These are phyloP conservation scores for Saccharomycopsis amapae DNA, from an alignment of 805 yeast genomes.

Conservation along the genomic window DNA sequence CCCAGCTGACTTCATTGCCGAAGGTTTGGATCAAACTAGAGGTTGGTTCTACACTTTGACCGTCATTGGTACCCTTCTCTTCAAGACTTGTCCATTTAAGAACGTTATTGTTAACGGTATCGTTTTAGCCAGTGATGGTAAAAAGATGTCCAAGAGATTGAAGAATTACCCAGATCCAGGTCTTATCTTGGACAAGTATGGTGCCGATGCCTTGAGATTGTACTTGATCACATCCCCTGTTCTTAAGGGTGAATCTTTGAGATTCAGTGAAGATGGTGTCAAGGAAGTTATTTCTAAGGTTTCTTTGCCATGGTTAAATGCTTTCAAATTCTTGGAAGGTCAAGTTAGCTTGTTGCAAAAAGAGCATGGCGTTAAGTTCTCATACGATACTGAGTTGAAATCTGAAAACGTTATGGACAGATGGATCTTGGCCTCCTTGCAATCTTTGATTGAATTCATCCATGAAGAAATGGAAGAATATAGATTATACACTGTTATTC, in stretches of 20 bases:
- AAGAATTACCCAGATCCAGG: slow-evolving; percentile 97
- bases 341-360: slow-evolving; percentile 82
- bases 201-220: slow-evolving; percentile 96
- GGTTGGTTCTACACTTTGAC: slow-evolving; percentile 99
- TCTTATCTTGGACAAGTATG: slow-evolving; percentile 73
- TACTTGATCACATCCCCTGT: slow-evolving; percentile 97
- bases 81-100: slow-evolving; percentile 86
- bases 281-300: slow-evolving; percentile 96
- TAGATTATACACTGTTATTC: slow-evolving; percentile 93
- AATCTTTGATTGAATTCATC: slow-evolving; percentile 78
- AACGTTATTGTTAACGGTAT: slow-evolving; percentile 96
- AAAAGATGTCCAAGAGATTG: slow-evolving; percentile 97
- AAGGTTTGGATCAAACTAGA: slow-evolving; percentile 99
- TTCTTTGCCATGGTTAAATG: slow-evolving; percentile 97
- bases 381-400: slow-evolving; percentile 54
- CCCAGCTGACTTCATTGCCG: slow-evolving; percentile 97
- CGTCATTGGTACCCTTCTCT: slow-evolving; percentile 90
- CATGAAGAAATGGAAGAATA: slow-evolving; percentile 87
- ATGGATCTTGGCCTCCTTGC: slow-evolving; percentile 96
- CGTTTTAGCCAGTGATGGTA: slow-evolving; percentile 96
- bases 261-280: slow-evolving; percentile 98
- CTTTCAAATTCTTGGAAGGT: slow-evolving; percentile 93
- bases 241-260: slow-evolving; percentile 90
- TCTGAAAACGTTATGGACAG: slow-evolving; percentile 93
- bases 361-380: slow-evolving; percentile 60